Conservation (phyloP, 495 filamentous ascomycete species). For the Penicillium nucicola region DNA sequence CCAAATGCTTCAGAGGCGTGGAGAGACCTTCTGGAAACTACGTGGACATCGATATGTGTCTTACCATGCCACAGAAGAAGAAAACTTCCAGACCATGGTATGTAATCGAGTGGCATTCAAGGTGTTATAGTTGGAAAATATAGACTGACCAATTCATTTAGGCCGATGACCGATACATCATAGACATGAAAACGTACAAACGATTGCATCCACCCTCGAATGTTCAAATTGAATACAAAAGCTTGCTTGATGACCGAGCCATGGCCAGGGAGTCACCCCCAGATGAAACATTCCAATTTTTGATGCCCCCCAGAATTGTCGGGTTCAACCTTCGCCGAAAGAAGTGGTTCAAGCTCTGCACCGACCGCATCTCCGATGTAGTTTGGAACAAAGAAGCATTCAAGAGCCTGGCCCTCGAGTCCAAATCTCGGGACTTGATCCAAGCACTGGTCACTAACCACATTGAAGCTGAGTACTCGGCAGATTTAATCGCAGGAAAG, state of each 20-base stretch:
- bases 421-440: conserved; percentile 51
- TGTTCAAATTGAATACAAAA: not conserved
- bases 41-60: conserved; percentile 14
- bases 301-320: conserved; percentile 28
- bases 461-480: conserved; percentile 20
- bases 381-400: conserved; percentile 51
- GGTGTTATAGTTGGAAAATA: not conserved
- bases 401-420: conserved; percentile 47
- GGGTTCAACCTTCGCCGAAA: conserved; percentile 35
- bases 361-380: conserved; percentile 34
- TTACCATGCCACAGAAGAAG: conserved; percentile 10
- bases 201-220: conserved; percentile 8
- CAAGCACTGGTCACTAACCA: conserved; percentile 45
- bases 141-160: not conserved
- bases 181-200: conserved; percentile 17
- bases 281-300: conserved; percentile 13
- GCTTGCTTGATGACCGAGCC: not conserved
- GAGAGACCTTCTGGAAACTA: conserved; percentile 17
- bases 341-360: conserved; percentile 39
- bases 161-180: conserved; percentile 17
- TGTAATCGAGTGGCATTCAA: not conserved
- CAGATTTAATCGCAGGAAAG: conserved; percentile 30
- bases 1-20: conserved; percentile 10
- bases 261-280: not conserved
- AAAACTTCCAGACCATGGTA: conserved; percentile 7